Percentiles rank a stretch among this genome's conserved stretches.
phyloP scores from a whole-genome alignment of 2,329 filamentous ascomycete species.

The Pseudogymnoascus sp. region DNA sequence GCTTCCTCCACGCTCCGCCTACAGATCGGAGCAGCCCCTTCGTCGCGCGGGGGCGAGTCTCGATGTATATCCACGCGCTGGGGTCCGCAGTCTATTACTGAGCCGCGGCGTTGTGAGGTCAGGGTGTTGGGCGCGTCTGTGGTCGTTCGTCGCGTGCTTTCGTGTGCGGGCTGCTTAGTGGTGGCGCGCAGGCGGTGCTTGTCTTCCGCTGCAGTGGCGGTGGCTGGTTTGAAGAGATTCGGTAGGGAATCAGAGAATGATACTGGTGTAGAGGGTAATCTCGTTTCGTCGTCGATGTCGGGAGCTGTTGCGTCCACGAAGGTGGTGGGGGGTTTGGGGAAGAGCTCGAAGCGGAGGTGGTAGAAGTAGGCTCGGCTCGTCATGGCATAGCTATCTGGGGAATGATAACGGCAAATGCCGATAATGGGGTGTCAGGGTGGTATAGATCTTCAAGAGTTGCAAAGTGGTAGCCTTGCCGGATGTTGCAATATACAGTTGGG shows the following conservation, averaged over 20 bases:
- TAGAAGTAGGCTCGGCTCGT: constrained; percentile 44
- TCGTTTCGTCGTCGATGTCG: background rate
- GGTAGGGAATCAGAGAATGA: background rate
- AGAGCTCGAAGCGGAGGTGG: constrained; percentile 60
- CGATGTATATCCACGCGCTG: background rate
- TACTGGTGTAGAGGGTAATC: background rate
- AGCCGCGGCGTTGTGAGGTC: background rate
- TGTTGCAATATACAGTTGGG: constrained; percentile 5
- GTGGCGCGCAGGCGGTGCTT: background rate
- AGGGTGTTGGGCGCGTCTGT: background rate
- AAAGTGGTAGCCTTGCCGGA: background rate
- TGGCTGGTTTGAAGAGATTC: background rate
- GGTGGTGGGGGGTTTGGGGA: constrained; percentile 31
- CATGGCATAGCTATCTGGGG: constrained; percentile 19
- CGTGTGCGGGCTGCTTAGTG: background rate
- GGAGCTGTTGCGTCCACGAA: background rate
- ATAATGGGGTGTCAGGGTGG: background rate
- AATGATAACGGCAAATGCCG: background rate
- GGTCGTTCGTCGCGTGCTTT: background rate
- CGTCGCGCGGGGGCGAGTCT: background rate
- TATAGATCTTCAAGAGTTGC: too few relatives aligned
- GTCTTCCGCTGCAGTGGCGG: too few relatives aligned
- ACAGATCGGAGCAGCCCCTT: background rate
- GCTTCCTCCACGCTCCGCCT: constrained; percentile 35
- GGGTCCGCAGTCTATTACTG: constrained; percentile 45